Evolutionary conservation across 148 eudicot genomes (phyloP).

Genomic region (Agrostemma githago): DNA sequence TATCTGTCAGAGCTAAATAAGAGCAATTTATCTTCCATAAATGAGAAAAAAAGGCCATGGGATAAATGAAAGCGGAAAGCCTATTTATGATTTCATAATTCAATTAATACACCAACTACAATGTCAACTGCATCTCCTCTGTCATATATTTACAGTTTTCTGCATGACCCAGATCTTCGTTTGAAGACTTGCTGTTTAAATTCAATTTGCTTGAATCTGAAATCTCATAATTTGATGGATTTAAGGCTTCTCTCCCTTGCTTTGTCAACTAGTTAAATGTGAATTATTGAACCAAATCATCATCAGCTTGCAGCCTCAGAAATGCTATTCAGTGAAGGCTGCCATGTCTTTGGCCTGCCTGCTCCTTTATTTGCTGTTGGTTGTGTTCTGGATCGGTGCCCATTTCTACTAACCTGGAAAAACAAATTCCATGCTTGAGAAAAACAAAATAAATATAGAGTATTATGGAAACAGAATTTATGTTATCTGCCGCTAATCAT

Average conservation of each 20-base stretch:
- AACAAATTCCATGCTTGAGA: too few species aligned
- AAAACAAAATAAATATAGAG: background rate
- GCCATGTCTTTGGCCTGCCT: slow-evolving; percentile 72
- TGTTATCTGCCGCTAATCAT: background rate
- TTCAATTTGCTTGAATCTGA: slow-evolving; percentile 4
- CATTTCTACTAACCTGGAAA: slow-evolving; percentile 57
- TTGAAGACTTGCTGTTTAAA: background rate
- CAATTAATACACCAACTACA: slow-evolving; percentile 16
- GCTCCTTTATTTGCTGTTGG: slow-evolving; percentile 34
- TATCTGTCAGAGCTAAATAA: background rate
- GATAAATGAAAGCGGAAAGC: slow-evolving; percentile 18
- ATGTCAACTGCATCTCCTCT: slow-evolving; percentile 28
- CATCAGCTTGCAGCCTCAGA: slow-evolving; percentile 71
- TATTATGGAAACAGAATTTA: background rate
- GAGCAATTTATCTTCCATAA: slow-evolving; percentile 20
- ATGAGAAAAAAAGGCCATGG: slow-evolving; percentile 21
- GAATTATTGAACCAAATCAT: slow-evolving; percentile 1
- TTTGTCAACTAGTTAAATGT: slow-evolving; percentile 17
- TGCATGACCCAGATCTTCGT: slow-evolving; percentile 24
- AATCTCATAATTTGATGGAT: slow-evolving; percentile 1
- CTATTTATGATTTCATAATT: slow-evolving; percentile 23
- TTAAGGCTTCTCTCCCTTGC: background rate
- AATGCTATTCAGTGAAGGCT: slow-evolving; percentile 76
- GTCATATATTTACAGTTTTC: slow-evolving; percentile 34
- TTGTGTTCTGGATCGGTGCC: slow-evolving; percentile 40